These are phyloP conservation scores for Chloromonas sp. DNA, from an alignment of 163 green algal species.

Conservation along the genomic window DNA sequence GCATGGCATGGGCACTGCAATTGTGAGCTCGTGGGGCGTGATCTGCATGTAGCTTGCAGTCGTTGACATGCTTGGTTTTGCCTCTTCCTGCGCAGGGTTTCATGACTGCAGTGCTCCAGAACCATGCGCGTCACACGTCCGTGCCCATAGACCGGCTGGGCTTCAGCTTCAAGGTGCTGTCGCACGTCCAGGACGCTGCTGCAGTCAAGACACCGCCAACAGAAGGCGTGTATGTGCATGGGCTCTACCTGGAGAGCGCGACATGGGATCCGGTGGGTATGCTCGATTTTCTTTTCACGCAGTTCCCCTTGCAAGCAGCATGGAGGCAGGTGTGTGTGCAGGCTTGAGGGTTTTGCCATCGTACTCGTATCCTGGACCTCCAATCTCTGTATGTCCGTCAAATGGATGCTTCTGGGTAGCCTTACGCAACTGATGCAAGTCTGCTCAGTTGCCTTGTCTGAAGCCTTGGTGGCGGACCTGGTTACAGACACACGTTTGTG, in stretches of 20 bases:
- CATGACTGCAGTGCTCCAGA: constrained; percentile 67
- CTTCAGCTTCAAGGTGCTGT: constrained; percentile 51
- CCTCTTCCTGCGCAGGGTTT: constrained; percentile 40
- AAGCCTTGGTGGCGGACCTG: too few species aligned
- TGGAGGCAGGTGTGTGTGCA: too few species aligned
- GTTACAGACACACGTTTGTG: too few species aligned
- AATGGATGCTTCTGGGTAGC: too few species aligned
- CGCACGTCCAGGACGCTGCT: not conserved
- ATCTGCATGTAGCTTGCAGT: too few species aligned
- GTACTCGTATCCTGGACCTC: too few species aligned
- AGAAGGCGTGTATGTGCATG: constrained; percentile 55
- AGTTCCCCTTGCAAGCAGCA: not conserved
- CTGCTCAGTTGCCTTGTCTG: too few species aligned
- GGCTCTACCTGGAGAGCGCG: constrained; percentile 63
- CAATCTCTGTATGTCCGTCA: too few species aligned
- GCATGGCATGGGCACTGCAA: too few species aligned
- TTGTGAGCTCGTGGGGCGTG: too few species aligned
- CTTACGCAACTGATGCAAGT: too few species aligned
- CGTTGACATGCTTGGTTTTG: not conserved
- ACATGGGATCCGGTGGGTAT: constrained; percentile 38
- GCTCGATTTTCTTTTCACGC: not conserved
- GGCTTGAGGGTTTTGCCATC: too few species aligned
- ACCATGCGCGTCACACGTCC: constrained; percentile 55
- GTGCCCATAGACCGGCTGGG: constrained; percentile 65
- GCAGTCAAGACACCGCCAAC: not conserved